phyloP scores from a whole-genome alignment of 1,139 yeast species.

The Nakaseomyces nivariensis region DNA sequence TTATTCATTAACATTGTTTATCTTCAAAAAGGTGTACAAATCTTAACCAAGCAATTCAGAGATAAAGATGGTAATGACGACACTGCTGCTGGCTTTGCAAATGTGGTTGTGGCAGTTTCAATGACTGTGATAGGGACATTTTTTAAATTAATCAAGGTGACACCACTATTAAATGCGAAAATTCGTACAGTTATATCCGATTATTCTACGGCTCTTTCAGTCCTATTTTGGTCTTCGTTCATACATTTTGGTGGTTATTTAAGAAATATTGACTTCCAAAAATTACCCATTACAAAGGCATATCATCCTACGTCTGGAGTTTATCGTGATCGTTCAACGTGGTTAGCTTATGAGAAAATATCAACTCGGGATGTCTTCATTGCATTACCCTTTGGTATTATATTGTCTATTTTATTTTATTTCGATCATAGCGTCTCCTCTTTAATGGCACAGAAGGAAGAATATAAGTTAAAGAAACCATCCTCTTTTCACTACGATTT shows the following conservation, averaged over 20 bases:
- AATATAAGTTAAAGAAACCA: constrained; percentile 75
- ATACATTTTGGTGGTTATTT: constrained; percentile 80
- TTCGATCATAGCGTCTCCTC: constrained; percentile 95
- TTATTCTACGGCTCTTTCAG: constrained; percentile 75
- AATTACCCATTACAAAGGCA: constrained; percentile 61
- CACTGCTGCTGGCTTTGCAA: constrained; percentile 57
- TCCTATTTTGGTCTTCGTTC: constrained; percentile 85
- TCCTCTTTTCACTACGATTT: constrained; percentile 92
- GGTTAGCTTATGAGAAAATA: constrained; percentile 52
- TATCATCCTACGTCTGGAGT: constrained; percentile 60
- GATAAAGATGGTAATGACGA: constrained; percentile 23
- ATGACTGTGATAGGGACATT: constrained; percentile 70
- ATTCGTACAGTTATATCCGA: constrained; percentile 68
- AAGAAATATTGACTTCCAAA: constrained; percentile 41
- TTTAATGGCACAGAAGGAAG: constrained; percentile 77
- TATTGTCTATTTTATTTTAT: constrained; percentile 74
- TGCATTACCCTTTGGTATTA: constrained; percentile 85
- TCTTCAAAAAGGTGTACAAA: constrained; percentile 82
- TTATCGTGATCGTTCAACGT: constrained; percentile 25
- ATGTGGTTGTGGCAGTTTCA: constrained; percentile 59
- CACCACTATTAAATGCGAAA: constrained; percentile 50
- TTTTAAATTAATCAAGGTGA: constrained; percentile 47
- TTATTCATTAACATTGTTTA: constrained; percentile 85
- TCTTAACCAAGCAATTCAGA: constrained; percentile 59
- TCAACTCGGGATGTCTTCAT: constrained; percentile 67